A percentile compares a stretch with the other conserved stretches of the same genome.
Evolutionary conservation across 78 protist species (phyloP).

Genomic region (Speleostelium caveatum): DNA sequence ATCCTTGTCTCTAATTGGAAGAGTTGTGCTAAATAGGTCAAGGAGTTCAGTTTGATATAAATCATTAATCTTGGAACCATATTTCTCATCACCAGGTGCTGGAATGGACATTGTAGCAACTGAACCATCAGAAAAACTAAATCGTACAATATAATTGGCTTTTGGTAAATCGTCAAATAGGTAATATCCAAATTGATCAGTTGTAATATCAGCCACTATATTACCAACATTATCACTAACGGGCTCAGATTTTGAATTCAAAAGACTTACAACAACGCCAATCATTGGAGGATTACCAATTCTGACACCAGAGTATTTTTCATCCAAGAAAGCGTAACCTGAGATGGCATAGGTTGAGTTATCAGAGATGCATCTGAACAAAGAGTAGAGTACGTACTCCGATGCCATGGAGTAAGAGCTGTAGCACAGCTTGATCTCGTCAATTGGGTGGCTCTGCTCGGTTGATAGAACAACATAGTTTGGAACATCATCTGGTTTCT

Average conservation of each 20-base stretch:
- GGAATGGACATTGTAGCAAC: too few relatives aligned
- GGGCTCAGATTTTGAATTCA: not conserved
- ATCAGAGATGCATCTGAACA: not conserved
- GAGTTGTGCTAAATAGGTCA: not conserved
- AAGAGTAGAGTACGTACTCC: conserved; percentile 11
- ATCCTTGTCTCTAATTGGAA: not conserved
- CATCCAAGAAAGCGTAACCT: conserved; percentile 31
- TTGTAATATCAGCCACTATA: not conserved
- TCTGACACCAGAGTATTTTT: not conserved
- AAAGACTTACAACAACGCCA: not conserved
- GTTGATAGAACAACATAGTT: not conserved
- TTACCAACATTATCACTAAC: not conserved
- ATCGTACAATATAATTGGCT: not conserved
- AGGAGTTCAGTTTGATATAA: not conserved
- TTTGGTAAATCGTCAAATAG: conserved; percentile 4
- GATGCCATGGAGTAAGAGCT: conserved; percentile 1
- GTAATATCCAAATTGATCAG: conserved; percentile 26
- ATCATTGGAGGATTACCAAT: not conserved
- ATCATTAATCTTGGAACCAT: not conserved
- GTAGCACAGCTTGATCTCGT: conserved; percentile 21
- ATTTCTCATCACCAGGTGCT: not conserved
- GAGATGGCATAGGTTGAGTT: not conserved
- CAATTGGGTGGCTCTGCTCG: conserved; percentile 5
- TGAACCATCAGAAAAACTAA: too few relatives aligned
- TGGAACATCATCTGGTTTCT: not conserved